Evolutionary conservation across 257 asterid genomes (phyloP), one percentile per base, ranked within the genome.

Genomic region (Ophiorrhiza pumila): DNA sequence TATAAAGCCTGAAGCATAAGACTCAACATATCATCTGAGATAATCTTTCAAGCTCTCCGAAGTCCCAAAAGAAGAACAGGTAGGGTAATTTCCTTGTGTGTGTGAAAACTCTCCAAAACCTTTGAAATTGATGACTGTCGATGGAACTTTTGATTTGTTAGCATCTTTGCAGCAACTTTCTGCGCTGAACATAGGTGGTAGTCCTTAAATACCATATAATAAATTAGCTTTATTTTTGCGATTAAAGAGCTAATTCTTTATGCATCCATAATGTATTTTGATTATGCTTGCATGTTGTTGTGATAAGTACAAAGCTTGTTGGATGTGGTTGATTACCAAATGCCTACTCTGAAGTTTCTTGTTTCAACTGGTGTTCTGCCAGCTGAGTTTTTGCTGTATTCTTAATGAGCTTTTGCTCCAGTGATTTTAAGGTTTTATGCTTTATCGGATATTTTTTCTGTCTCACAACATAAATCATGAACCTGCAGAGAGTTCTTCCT

Each of bases 401-500:
- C 12, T n/a, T 31, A 31, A 20, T 12, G 25, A 57, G 42, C 5
- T 32, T 31, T 59, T 13, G 35, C 37, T 8, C 2, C 23, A 10
- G 7, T 29, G n/a, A 4, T n/a, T 55, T 4, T 55, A 15, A n/a
- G n/a, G 27, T 27, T 17, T 39, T 43, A 8, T 22, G 37, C 18
- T 65, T 62, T 5, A 1, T 56, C 62, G 58, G 32, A 66, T 61
- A 64, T 71, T 52, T 64, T n/a, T n/a, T n/a, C n/a, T n/a, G n/a
- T 29, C 59, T 63, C 60, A 58, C 69, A 18, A 56, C 27, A 59
- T 64, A 18, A 64, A 25, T 75, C 47, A 77, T 60, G 71, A 65
- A 63, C 79, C 18, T 80, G 85, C 85, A 85, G 90, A 75, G 74
- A 87, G 66, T 57, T 78, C 86, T 53, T 82, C 91, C 76, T 53